Conservation (phyloP, 2,329 filamentous ascomycete species). For the Sarocladium strictum region DNA sequence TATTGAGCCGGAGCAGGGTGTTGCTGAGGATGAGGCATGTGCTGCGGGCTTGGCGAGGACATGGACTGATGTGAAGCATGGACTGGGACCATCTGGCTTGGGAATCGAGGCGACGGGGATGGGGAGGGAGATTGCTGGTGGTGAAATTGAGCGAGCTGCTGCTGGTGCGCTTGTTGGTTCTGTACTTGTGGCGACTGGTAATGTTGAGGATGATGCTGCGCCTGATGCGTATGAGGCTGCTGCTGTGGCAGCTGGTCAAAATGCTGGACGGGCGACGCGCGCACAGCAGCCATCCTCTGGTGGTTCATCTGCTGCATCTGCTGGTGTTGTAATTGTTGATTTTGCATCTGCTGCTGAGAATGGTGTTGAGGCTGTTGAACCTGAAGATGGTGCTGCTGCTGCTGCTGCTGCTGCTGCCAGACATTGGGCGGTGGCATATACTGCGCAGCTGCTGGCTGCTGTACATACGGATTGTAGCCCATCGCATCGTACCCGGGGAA, state of each 20-base stretch:
- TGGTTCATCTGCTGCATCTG: constrained; percentile 15
- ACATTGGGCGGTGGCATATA: constrained; percentile 21
- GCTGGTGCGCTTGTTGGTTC: constrained; percentile 14
- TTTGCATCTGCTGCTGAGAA: constrained; percentile 20
- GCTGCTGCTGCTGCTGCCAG: constrained; percentile 30
- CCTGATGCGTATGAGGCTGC: constrained; percentile 18
- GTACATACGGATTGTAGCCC: constrained; percentile 10
- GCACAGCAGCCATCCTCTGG: constrained; percentile 15
- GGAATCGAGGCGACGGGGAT: constrained; percentile 3
- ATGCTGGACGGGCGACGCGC: background rate
- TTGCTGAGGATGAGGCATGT: background rate
- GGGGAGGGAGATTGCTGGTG: constrained; percentile 2
- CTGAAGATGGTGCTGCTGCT: constrained; percentile 25
- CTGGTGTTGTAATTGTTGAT: constrained; percentile 16
- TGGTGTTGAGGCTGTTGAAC: constrained; percentile 15
- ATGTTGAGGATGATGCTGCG: constrained; percentile 19
- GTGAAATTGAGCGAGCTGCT: constrained; percentile 10
- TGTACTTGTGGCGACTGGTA: constrained; percentile 20
- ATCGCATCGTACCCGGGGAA: constrained; percentile 19
- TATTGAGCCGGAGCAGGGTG: background rate
- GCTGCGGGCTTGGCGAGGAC: background rate
- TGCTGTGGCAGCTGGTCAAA: constrained; percentile 8
- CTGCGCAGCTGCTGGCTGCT: constrained; percentile 18
- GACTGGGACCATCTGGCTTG: constrained; percentile 3
- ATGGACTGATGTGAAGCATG: constrained; percentile 1